phyloP scores from a whole-genome alignment of 2,329 filamentous ascomycete species.

The Trichophyton schoenleinii region DNA sequence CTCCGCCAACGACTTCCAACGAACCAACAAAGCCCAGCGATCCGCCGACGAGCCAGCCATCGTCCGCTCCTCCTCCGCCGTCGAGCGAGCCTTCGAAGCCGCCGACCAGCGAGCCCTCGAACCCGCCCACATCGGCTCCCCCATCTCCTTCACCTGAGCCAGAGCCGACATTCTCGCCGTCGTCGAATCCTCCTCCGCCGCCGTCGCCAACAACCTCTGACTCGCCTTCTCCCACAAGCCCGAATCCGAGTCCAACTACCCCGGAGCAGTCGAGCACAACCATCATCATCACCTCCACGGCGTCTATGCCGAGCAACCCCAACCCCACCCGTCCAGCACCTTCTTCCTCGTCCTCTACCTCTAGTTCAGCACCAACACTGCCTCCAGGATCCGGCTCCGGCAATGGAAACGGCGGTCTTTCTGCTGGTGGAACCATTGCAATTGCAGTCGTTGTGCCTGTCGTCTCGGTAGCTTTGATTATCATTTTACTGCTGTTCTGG shows the following conservation, averaged over 20 bases:
- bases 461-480: conserved; percentile 68
- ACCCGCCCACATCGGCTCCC: neutral
- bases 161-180: neutral
- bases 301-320: conserved; percentile 2
- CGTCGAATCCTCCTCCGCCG: neutral
- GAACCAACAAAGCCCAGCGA: neutral
- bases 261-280: conserved; percentile 11
- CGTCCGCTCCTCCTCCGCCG: conserved; percentile 6
- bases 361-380: conserved; percentile 18
- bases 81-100: conserved; percentile 5
- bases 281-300: conserved; percentile 18
- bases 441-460: conserved; percentile 92
- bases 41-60: neutral
- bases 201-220: conserved; percentile 8
- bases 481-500: conserved; percentile 63
- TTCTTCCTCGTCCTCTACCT: conserved; percentile 15
- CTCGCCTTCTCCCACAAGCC: conserved; percentile 3
- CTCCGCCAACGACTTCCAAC: neutral
- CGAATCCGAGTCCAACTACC: neutral
- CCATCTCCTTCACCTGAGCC: neutral
- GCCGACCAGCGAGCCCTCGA: neutral
- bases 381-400: conserved; percentile 18
- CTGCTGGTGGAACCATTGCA: conserved; percentile 58
- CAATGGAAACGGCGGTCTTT: conserved; percentile 25
- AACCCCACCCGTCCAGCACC: conserved; percentile 4